A percentile compares a stretch with the other conserved stretches of the same genome.
phyloP scores from a whole-genome alignment of 148 eudicot species.

The Vaccinium myrtillus region DNA sequence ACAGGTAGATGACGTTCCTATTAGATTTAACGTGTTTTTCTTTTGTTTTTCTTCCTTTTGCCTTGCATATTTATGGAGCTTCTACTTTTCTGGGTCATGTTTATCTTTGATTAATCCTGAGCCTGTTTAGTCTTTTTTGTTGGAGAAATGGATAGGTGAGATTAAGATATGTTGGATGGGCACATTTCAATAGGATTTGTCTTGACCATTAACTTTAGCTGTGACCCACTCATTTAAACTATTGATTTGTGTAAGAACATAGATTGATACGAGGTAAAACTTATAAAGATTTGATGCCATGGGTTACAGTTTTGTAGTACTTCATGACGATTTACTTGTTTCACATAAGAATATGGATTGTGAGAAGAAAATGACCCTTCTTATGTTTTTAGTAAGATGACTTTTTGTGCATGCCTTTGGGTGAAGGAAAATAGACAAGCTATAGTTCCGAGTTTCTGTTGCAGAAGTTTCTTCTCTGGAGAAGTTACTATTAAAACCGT shows the following conservation, averaged over 20 bases:
- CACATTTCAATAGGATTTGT: background rate
- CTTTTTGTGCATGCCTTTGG: background rate
- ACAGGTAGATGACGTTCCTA: constrained; percentile 52
- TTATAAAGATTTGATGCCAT: background rate
- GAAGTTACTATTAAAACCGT: constrained; percentile 11
- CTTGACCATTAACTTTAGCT: background rate
- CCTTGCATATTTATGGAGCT: background rate
- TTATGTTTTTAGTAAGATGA: constrained; percentile 6
- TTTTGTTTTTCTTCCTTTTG: background rate
- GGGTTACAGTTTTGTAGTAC: background rate
- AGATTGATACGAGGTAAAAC: background rate
- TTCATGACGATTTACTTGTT: background rate
- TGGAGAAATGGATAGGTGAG: background rate
- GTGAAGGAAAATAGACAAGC: background rate
- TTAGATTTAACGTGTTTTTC: background rate
- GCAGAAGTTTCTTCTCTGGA: background rate
- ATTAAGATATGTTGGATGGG: background rate
- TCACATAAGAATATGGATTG: background rate
- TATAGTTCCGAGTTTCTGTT: background rate
- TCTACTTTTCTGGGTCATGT: background rate
- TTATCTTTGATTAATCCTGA: background rate
- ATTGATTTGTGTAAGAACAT: background rate
- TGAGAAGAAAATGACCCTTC: constrained; percentile 3
- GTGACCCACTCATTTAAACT: background rate
- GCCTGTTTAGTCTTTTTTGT: background rate